Evolutionary conservation across 2,329 filamentous ascomycete genomes (phyloP), one percentile per base, ranked within the genome.

Genomic region (Pseudogymnoascus destructans): DNA sequence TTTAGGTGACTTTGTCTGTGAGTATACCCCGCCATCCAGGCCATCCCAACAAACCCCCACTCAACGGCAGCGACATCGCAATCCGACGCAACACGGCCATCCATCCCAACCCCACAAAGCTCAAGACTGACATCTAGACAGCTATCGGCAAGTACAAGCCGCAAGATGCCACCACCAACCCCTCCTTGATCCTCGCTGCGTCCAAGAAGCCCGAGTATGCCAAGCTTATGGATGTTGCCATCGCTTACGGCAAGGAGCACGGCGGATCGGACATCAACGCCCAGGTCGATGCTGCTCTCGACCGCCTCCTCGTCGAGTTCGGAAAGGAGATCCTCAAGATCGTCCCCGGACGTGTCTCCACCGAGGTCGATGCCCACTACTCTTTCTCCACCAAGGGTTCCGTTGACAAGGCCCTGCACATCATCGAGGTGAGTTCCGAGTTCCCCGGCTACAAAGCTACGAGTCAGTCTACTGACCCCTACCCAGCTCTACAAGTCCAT

Each of bases 81-180:
- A 42, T 42, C 38, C 38, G 38, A 23, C 38, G 11, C 19, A 42
- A 23, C 19, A 46, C 38, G 19, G 17, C 36, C 25, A 59, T 57
- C 36, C 25, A 59, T 57, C 36, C 49, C 21, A 64, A 62, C 62
- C 60, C 49, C 61, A 57, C 60, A 56, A 42, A 19, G 38, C 55
- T 46, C 40, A 57, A 52, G 60, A 56, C 58, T 64, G 61, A 65
- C 63, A 61, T 78, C 71, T 74, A 75, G 66, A 73, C 77, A 84
- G 91, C 91, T 75, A 98, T 98, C 74, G 91, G 81, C 80, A 96
- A 97, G 81, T 98, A 98, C 85, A 95, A 95, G 85, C 93, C 93
- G 65, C 91, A 98, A 81, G 93, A 98, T 88, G 93, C 93, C 71
- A 98, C 93, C 74, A 98, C 93, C 79, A 98, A 98, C 85, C 93